These are phyloP conservation scores for Hanseniaspora lachancei DNA, from an alignment of 805 yeast genomes.

Conservation along the genomic window DNA sequence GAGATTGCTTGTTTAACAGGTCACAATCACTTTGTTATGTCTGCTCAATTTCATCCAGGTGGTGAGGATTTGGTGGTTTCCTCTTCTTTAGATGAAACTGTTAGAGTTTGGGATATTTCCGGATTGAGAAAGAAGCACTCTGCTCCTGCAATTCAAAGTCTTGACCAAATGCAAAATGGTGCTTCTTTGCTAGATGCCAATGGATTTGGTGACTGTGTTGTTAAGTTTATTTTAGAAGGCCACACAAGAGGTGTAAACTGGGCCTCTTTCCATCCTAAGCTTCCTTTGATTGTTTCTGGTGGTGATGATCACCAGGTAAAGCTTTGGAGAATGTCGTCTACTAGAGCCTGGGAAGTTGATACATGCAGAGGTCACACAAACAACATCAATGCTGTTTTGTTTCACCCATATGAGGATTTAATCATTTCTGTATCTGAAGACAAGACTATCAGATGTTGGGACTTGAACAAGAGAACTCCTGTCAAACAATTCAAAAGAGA, in stretches of 20 bases:
- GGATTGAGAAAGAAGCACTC: slow-evolving; percentile 91
- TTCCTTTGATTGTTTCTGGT: slow-evolving; percentile 87
- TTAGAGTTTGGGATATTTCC: slow-evolving; percentile 95
- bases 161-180: slow-evolving; percentile 36
- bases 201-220: slow-evolving; percentile 89
- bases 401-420: slow-evolving; percentile 88
- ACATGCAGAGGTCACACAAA: slow-evolving; percentile 96
- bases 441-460: slow-evolving; percentile 94
- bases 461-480: slow-evolving; percentile 80
- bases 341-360: slow-evolving; percentile 98
- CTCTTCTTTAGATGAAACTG: slow-evolving; percentile 95
- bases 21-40: slow-evolving; percentile 95
- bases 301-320: slow-evolving; percentile 93
- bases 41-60: slow-evolving; percentile 88
- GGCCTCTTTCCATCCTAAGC: slow-evolving; percentile 95
- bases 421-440: slow-evolving; percentile 92
- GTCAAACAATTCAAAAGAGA: slow-evolving; percentile 91
- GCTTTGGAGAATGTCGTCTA: slow-evolving; percentile 94
- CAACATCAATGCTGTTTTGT: slow-evolving; percentile 74
- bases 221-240: slow-evolving; percentile 91
- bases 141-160: slow-evolving; percentile 47
- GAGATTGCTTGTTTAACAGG: slow-evolving; percentile 96
- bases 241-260: slow-evolving; percentile 98
- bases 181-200: slow-evolving; percentile 68
- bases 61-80: slow-evolving; percentile 87